These are phyloP conservation scores for Clonostachys sp. DNA, from an alignment of 2,329 filamentous ascomycete species.

Conservation along the genomic window DNA sequence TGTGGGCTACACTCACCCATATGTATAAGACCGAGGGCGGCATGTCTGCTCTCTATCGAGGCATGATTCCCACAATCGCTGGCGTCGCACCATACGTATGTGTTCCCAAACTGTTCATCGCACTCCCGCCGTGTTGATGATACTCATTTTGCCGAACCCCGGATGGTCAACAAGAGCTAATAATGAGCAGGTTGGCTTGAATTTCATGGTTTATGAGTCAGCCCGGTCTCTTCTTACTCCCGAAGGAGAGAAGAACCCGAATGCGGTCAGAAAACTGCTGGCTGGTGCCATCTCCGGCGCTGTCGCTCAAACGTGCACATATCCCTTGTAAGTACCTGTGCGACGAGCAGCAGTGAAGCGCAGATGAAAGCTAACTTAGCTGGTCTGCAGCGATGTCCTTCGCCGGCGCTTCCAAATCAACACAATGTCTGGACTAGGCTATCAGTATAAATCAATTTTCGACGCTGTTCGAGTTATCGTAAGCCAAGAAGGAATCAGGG, in stretches of 20 bases:
- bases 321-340: constrained; percentile 74
- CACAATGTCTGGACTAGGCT: constrained; percentile 98
- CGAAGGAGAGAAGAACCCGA: constrained; percentile 82
- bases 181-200: constrained; percentile 74
- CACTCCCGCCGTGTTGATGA: not conserved
- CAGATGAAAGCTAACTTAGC: not conserved
- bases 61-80: constrained; percentile 88
- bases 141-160: not conserved
- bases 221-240: constrained; percentile 80
- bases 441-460: constrained; percentile 83
- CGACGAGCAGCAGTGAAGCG: not conserved
- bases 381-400: constrained; percentile 68
- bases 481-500: constrained; percentile 74
- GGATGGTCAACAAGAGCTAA: constrained; percentile 8
- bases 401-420: constrained; percentile 96
- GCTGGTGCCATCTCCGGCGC: constrained; percentile 94
- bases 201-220: constrained; percentile 98
- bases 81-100: constrained; percentile 90
- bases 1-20: constrained; percentile 75
- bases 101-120: constrained; percentile 1
- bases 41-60: constrained; percentile 79
- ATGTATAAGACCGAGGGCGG: constrained; percentile 96
- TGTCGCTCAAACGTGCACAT: constrained; percentile 95
- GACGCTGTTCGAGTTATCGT: constrained; percentile 83
- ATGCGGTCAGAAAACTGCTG: constrained; percentile 72